These are phyloP conservation scores for Abrus pulchellus DNA, from an alignment of 306 rosid species.

Conservation along the genomic window DNA sequence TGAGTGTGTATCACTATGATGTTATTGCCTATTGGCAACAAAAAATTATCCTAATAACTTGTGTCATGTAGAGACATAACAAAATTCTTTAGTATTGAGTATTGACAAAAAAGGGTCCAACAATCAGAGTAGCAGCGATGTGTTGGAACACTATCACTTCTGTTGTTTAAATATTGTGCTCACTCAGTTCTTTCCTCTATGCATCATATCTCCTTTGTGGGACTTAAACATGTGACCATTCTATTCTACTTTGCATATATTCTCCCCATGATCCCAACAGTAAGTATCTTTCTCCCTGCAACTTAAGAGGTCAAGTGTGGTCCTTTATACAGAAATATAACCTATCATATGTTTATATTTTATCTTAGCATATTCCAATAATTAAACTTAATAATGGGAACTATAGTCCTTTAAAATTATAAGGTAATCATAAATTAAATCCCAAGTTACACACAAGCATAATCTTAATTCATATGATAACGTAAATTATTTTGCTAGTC, in stretches of 20 bases:
- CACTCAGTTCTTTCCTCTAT: constrained; percentile 38
- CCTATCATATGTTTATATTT: not conserved
- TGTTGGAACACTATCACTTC: constrained; percentile 25
- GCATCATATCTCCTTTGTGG: constrained; percentile 28
- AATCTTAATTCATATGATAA: constrained; percentile 43
- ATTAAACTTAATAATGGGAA: constrained; percentile 25
- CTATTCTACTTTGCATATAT: constrained; percentile 61
- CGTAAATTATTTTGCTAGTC: constrained; percentile 46
- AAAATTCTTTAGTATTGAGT: not conserved
- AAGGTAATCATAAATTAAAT: not conserved
- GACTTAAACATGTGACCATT: constrained; percentile 40
- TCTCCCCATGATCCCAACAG: constrained; percentile 46
- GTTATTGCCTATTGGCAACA: not conserved
- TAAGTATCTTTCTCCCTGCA: constrained; percentile 38
- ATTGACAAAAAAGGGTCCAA: not conserved
- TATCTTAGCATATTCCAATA: not conserved
- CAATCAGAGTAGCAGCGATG: constrained; percentile 10
- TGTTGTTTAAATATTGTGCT: constrained; percentile 25
- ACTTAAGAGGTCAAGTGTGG: constrained; percentile 25
- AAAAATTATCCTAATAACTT: not conserved
- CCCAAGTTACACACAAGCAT: constrained; percentile 33
- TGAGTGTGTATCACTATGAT: constrained; percentile 32
- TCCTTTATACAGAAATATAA: not conserved
- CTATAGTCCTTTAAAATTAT: constrained; percentile 20
- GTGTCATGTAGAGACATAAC: not conserved